A percentile compares a stretch with the other conserved stretches of the same genome.
Evolutionary conservation across 1,284 basidiomycete species (phyloP).

Genomic region (Pascua guehoae): DNA sequence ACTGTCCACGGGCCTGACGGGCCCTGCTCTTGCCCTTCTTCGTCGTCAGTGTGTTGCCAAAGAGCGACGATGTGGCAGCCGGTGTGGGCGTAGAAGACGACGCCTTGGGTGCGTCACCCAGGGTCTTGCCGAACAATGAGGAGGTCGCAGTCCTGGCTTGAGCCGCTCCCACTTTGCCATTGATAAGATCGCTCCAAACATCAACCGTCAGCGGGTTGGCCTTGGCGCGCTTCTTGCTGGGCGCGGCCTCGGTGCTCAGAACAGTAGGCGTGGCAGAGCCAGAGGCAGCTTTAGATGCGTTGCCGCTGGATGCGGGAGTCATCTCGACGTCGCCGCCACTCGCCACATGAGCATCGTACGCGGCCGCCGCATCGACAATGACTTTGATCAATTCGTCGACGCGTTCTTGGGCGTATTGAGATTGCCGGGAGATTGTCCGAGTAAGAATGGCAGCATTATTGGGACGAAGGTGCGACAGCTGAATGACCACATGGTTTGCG

Average conservation of each 20-base stretch:
- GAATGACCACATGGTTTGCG: conserved; percentile 66
- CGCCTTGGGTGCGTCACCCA: conserved; percentile 3
- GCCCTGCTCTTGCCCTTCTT: not conserved
- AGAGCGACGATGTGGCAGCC: conserved; percentile 24
- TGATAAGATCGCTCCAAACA: conserved; percentile 18
- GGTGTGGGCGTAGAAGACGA: conserved; percentile 22
- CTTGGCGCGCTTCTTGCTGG: not conserved
- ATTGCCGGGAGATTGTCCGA: not conserved
- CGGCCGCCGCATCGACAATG: conserved; percentile 48
- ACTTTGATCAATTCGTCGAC: conserved; percentile 62
- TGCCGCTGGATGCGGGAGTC: too few relatives aligned
- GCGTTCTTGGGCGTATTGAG: conserved; percentile 32
- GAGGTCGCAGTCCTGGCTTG: conserved; percentile 6
- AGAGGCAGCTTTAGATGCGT: too few relatives aligned
- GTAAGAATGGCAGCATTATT: conserved; percentile 58
- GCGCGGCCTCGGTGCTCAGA: not conserved
- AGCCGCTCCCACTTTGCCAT: not conserved
- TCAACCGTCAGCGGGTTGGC: conserved; percentile 4
- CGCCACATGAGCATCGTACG: not conserved
- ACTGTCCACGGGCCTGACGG: conserved; percentile 6
- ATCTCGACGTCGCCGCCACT: not conserved
- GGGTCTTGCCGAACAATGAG: conserved; percentile 22
- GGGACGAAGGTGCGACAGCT: conserved; percentile 59
- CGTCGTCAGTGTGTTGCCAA: conserved; percentile 13
- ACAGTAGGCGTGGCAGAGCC: too few relatives aligned